Evolutionary conservation across 352 stramenopile species (phyloP).

Genomic region (Sclerospora graminicola): DNA sequence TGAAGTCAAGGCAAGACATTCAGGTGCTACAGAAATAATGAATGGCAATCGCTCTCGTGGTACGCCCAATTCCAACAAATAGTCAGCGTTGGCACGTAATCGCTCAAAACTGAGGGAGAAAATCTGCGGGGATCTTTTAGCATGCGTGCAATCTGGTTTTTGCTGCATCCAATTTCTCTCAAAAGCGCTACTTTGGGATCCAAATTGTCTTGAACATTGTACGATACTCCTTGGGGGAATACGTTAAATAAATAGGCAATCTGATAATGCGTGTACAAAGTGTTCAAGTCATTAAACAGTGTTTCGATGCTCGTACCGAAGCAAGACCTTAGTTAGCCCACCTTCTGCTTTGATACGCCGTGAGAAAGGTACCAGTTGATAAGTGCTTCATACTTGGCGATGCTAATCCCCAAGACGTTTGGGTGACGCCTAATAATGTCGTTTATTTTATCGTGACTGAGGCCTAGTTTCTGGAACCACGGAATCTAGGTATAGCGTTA

Average conservation of each 20-base stretch:
- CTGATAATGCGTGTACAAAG: slow-evolving; percentile 15
- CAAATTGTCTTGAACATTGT: slow-evolving; percentile 23
- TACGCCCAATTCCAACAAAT: slow-evolving; percentile 27
- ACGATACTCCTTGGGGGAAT: slow-evolving; percentile 30
- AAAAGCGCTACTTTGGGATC: slow-evolving; percentile 36
- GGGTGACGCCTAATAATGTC: too few species aligned
- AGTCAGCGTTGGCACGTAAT: slow-evolving; percentile 18
- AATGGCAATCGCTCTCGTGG: slow-evolving; percentile 18
- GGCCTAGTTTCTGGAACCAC: slow-evolving; percentile 1
- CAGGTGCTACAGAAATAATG: slow-evolving; percentile 28
- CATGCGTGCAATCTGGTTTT: slow-evolving; percentile 29
- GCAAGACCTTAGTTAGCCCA: too few species aligned
- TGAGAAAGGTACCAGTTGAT: slow-evolving; percentile 9
- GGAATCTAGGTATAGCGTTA: slow-evolving; percentile 1
- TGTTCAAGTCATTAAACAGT: too few species aligned
- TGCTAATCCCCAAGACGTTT: too few species aligned
- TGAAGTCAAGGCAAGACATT: slow-evolving; percentile 25
- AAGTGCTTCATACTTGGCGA: slow-evolving; percentile 1
- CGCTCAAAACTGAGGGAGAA: slow-evolving; percentile 26
- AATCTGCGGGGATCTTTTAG: slow-evolving; percentile 30
- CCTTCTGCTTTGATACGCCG: too few species aligned
- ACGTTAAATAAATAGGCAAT: slow-evolving; percentile 44
- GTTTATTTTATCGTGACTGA: slow-evolving; percentile 4
- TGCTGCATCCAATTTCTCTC: slow-evolving; percentile 19
- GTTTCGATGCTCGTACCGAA: too few species aligned